phyloP scores from a whole-genome alignment of 192 early-diverging fungal species.

The Rhizoclosmatium sp. region DNA sequence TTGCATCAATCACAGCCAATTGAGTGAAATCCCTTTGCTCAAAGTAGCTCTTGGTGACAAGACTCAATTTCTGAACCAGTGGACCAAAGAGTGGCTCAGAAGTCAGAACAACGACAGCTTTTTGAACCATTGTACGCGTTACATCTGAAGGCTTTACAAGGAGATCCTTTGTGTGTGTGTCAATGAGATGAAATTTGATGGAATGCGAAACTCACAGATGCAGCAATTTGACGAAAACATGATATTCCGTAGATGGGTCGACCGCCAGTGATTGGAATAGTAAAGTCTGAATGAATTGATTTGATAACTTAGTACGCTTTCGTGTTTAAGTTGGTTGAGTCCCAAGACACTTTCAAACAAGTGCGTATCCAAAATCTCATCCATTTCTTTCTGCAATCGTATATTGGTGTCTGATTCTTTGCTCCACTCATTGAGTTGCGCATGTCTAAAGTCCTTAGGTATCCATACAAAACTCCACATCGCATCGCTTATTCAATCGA shows the following conservation, averaged over 20 bases:
- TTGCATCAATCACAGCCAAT: slow-evolving; percentile 24
- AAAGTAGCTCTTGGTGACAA: slow-evolving; percentile 33
- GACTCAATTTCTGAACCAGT: slow-evolving; percentile 4
- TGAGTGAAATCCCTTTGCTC: slow-evolving; percentile 34
- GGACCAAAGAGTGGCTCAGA: slow-evolving; percentile 24
- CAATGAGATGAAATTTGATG: not conserved
- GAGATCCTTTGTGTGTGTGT: slow-evolving; percentile 12
- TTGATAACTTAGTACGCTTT: not conserved
- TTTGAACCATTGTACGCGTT: slow-evolving; percentile 40
- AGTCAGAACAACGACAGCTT: slow-evolving; percentile 36
- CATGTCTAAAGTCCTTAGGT: too few relatives aligned
- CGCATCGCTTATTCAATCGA: too few relatives aligned
- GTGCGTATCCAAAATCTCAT: not conserved
- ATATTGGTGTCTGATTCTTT: too few relatives aligned
- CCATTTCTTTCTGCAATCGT: too few relatives aligned
- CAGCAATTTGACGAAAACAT: slow-evolving; percentile 32
- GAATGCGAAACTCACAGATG: not conserved
- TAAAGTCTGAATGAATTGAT: slow-evolving; percentile 16
- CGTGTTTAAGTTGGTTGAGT: not conserved
- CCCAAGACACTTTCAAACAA: not conserved
- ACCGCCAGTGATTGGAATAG: slow-evolving; percentile 7
- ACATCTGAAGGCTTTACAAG: slow-evolving; percentile 6
- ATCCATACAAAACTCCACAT: too few relatives aligned
- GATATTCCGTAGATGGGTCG: slow-evolving; percentile 20
- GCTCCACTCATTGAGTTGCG: too few relatives aligned